Evolutionary conservation across 2,329 filamentous ascomycete species (phyloP).

Genomic region (Davidsoniella australis): DNA sequence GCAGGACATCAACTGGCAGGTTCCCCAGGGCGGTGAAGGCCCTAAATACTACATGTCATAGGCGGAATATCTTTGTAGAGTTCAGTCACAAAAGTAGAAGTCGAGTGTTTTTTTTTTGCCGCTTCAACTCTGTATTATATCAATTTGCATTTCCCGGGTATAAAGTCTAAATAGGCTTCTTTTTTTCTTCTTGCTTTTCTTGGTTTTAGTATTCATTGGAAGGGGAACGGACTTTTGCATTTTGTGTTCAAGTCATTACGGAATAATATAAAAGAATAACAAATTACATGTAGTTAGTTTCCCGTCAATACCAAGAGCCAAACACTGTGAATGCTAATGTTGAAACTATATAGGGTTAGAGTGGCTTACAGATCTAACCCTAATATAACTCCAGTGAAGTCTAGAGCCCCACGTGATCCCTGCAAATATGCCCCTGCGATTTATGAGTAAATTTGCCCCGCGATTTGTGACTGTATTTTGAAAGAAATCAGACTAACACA

Average conservation of each 20-base stretch:
- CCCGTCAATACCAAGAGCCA: too few species aligned
- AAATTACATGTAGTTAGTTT: too few species aligned
- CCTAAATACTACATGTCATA: slow-evolving; percentile 57
- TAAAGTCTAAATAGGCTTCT: not conserved
- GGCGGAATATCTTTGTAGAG: not conserved
- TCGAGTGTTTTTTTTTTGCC: not conserved
- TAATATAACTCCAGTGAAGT: too few species aligned
- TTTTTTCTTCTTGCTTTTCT: slow-evolving; percentile 2
- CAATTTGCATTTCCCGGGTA: not conserved
- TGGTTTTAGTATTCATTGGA: not conserved
- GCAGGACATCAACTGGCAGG: slow-evolving; percentile 96
- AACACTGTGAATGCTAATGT: too few species aligned
- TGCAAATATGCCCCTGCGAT: too few species aligned
- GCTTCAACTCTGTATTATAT: not conserved
- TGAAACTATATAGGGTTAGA: too few species aligned
- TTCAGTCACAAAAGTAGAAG: not conserved
- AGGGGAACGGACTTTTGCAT: not conserved
- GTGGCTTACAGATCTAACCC: too few species aligned
- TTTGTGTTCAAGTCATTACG: not conserved
- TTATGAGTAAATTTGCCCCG: too few species aligned
- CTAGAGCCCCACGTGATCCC: too few species aligned
- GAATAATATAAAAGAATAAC: too few species aligned
- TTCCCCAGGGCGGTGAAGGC: slow-evolving; percentile 76
- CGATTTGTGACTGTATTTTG: too few species aligned
- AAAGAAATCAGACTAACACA: too few species aligned